Percentiles rank a stretch among this genome's conserved stretches.
Conservation (phyloP, 2,329 filamentous ascomycete species). For the Leptosphaerulina australis region DNA sequence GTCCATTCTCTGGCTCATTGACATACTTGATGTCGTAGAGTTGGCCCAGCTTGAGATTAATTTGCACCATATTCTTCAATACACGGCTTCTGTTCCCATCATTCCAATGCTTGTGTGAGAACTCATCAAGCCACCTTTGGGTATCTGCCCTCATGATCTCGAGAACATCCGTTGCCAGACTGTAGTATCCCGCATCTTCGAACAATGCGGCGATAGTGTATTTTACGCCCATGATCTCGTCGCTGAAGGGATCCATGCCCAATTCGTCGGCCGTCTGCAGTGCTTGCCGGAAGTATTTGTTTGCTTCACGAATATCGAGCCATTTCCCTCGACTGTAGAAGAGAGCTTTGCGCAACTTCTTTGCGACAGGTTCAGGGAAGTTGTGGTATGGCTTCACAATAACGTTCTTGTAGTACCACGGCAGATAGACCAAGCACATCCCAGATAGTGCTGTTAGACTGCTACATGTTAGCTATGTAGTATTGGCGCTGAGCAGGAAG, state of each 20-base stretch:
- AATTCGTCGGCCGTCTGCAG: constrained; percentile 73
- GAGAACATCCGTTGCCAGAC: constrained; percentile 75
- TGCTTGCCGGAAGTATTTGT: constrained; percentile 83
- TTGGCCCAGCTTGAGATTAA: constrained; percentile 83
- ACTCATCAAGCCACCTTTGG: constrained; percentile 56
- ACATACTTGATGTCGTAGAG: constrained; percentile 80
- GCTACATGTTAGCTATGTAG: constrained; percentile 13
- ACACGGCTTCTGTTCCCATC: constrained; percentile 65
- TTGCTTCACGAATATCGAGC: constrained; percentile 74
- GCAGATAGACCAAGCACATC: constrained; percentile 51
- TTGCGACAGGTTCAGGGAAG: constrained; percentile 73
- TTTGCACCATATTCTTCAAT: constrained; percentile 73
- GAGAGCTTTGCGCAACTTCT: constrained; percentile 79
- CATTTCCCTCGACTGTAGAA: constrained; percentile 75
- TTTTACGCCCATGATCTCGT: constrained; percentile 88
- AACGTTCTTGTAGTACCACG: constrained; percentile 55
- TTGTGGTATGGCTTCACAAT: constrained; percentile 59
- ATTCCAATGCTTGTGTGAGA: constrained; percentile 50
- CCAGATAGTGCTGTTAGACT: constrained; percentile 50
- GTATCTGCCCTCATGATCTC: constrained; percentile 77
- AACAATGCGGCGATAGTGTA: constrained; percentile 81
- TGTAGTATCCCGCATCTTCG: constrained; percentile 74
- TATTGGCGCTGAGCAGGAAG: neutral
- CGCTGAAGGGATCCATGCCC: constrained; percentile 84
- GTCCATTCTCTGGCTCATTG: constrained; percentile 73